These are phyloP conservation scores for Phaeoacremonium minimum DNA, from an alignment of 2,329 filamentous ascomycete genomes.

Conservation along the genomic window DNA sequence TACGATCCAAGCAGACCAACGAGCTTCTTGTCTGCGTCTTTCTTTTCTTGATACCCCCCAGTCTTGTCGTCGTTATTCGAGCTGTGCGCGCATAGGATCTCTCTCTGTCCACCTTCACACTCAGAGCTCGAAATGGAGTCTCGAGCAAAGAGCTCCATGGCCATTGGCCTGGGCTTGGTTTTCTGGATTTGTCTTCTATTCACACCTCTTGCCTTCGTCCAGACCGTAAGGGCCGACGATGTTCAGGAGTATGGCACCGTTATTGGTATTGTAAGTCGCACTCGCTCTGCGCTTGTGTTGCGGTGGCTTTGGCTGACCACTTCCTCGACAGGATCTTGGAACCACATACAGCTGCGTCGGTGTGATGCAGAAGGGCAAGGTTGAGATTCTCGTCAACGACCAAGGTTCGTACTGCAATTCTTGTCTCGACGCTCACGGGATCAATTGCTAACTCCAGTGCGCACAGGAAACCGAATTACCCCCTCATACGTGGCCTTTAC, in stretches of 20 bases:
- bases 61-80: conserved; percentile 18
- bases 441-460: conserved; percentile 5
- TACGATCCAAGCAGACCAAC: conserved; percentile 2
- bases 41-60: conserved; percentile 20
- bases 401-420: conserved; percentile 41
- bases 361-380: conserved; percentile 94
- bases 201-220: conserved; percentile 79
- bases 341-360: conserved; percentile 87
- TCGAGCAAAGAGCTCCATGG: conserved; percentile 14
- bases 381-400: conserved; percentile 94
- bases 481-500: conserved; percentile 95
- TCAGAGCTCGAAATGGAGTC: conserved; percentile 12
- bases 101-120: conserved; percentile 1
- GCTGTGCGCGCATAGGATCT: too few relatives aligned
- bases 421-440: not conserved
- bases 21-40: conserved; percentile 6
- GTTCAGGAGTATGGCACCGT: conserved; percentile 80
- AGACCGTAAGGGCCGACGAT: conserved; percentile 69
- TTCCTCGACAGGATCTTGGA: conserved; percentile 61
- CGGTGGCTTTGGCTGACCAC: not conserved
- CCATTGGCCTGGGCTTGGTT: conserved; percentile 71
- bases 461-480: conserved; percentile 80
- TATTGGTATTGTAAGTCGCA: conserved; percentile 73
- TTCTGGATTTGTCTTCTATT: conserved; percentile 91
- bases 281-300: not conserved